Conservation (phyloP, 1,284 basidiomycete genomes). For the Ceratobasidium sp. region DNA sequence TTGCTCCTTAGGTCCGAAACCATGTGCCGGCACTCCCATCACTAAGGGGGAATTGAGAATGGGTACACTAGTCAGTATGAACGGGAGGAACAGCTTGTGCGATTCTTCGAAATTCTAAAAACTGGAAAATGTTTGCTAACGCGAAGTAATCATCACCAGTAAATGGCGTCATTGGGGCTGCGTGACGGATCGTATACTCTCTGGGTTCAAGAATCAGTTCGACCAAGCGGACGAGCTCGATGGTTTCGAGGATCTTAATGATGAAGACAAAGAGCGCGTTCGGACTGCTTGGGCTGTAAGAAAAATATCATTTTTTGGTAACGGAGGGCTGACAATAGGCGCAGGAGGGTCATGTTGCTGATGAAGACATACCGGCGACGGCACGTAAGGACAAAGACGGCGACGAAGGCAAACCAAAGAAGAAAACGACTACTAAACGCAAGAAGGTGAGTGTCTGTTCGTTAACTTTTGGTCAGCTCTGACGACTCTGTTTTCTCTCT, state of each 20-base stretch:
- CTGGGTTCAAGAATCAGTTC: constrained; percentile 78
- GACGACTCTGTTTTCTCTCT: neutral
- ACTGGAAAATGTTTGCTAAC: too few relatives aligned
- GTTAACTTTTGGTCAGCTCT: constrained; percentile 2
- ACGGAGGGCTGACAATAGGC: neutral
- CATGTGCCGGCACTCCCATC: constrained; percentile 81
- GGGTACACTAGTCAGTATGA: constrained; percentile 82
- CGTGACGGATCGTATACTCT: constrained; percentile 74
- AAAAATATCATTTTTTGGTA: neutral
- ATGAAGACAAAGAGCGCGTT: constrained; percentile 75
- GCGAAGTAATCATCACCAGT: constrained; percentile 58
- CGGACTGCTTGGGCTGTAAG: constrained; percentile 69
- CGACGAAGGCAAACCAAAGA: constrained; percentile 65
- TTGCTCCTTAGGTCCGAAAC: constrained; percentile 73
- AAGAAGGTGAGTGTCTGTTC: constrained; percentile 41
- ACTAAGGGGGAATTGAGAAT: constrained; percentile 79
- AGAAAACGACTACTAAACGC: constrained; percentile 55
- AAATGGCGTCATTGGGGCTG: constrained; percentile 88
- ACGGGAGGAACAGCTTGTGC: constrained; percentile 74
- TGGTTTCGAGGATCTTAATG: constrained; percentile 66
- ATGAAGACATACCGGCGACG: constrained; percentile 80
- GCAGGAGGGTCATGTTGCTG: constrained; percentile 76
- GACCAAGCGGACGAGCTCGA: constrained; percentile 66
- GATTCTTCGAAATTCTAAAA: neutral
- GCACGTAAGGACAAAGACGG: constrained; percentile 71